Conservation (phyloP, 495 filamentous ascomycete genomes). For the Penicillium dipodomyicola region DNA sequence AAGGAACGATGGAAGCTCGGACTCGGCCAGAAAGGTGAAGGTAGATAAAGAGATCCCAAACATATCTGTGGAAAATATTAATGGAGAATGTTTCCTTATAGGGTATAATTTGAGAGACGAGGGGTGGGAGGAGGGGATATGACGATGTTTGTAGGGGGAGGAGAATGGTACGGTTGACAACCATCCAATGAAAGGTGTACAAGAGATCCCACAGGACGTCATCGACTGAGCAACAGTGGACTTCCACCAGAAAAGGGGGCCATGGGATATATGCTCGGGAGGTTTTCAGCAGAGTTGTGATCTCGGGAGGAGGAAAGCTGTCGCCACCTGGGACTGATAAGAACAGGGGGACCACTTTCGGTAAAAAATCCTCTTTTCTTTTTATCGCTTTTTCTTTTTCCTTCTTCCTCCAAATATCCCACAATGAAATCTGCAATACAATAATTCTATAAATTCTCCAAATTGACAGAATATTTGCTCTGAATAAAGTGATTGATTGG, state of each 20-base stretch:
- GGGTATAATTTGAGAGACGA: conserved; percentile 20
- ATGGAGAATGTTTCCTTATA: conserved; percentile 13
- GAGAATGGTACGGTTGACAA: conserved; percentile 25
- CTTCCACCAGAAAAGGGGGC: neutral
- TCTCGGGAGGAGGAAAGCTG: conserved; percentile 19
- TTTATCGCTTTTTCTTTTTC: conserved; percentile 15
- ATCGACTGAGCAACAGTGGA: conserved; percentile 27
- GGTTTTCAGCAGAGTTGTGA: conserved; percentile 10
- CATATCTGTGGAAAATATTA: neutral
- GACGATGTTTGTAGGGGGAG: conserved; percentile 21
- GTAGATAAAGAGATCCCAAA: neutral
- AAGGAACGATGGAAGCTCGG: conserved; percentile 4
- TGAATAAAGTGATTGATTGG: conserved; percentile 23
- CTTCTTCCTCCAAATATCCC: neutral
- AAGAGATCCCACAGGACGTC: conserved; percentile 10
- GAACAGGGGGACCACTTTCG: conserved; percentile 22
- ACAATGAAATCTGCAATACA: no score
- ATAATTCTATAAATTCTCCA: no score
- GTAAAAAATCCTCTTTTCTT: conserved; percentile 3
- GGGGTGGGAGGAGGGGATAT: conserved; percentile 29
- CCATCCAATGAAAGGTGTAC: conserved; percentile 26
- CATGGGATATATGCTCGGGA: conserved; percentile 19
- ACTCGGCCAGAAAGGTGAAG: neutral
- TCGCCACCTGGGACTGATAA: conserved; percentile 27
- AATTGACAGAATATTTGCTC: neutral